phyloP scores from a whole-genome alignment of 2,329 filamentous ascomycete species.

The Colletotrichum sojae region DNA sequence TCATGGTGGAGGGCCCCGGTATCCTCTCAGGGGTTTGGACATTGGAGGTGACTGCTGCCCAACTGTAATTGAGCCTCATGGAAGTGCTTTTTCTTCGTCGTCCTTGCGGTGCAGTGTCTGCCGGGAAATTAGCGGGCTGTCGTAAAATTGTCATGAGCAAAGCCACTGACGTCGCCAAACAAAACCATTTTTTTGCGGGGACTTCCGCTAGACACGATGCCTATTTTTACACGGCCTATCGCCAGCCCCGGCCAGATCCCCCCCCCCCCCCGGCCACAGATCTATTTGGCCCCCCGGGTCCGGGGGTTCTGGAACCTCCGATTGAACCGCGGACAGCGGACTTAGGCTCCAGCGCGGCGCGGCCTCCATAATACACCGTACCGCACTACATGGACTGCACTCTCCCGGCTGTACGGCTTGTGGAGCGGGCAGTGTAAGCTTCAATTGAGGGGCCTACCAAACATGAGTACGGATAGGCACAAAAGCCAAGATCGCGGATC shows the following conservation, averaged over 20 bases:
- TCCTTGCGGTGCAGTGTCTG: too few relatives aligned
- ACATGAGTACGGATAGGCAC: too few relatives aligned
- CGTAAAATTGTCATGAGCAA: slow-evolving; percentile 15
- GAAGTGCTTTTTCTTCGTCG: not conserved
- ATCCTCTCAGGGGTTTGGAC: not conserved
- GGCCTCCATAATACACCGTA: too few relatives aligned
- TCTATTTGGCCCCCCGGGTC: slow-evolving; percentile 10
- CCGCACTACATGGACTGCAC: too few relatives aligned
- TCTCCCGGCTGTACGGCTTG: too few relatives aligned
- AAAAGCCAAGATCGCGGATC: too few relatives aligned
- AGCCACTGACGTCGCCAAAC: slow-evolving; percentile 24
- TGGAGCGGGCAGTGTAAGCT: too few relatives aligned
- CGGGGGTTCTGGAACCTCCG: slow-evolving; percentile 19
- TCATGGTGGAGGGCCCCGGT: slow-evolving; percentile 37
- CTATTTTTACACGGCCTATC: slow-evolving; percentile 32
- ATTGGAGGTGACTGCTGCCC: not conserved
- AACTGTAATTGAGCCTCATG: slow-evolving; percentile 33
- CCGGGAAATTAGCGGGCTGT: not conserved
- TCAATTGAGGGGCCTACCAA: too few relatives aligned
- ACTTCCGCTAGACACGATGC: not conserved
- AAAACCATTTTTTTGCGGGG: slow-evolving; percentile 10
- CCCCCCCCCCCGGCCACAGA: too few relatives aligned
- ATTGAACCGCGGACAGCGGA: too few relatives aligned
- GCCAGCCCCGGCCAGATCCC: too few relatives aligned
- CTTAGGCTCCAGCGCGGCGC: too few relatives aligned